These are phyloP conservation scores for Omphalotus olearius DNA, from an alignment of 1,284 basidiomycete species.

Conservation along the genomic window DNA sequence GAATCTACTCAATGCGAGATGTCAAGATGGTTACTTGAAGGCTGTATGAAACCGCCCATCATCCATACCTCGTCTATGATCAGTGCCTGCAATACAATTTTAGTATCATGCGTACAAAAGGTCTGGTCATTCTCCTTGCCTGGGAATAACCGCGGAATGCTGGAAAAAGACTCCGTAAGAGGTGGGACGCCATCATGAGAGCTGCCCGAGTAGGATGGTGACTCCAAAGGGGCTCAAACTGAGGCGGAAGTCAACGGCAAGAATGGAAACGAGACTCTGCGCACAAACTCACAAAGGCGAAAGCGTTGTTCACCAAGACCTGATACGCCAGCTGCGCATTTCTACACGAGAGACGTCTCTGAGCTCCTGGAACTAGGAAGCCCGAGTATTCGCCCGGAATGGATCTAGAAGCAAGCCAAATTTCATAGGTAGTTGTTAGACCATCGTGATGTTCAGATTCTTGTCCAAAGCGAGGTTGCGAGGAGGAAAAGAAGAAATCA, in stretches of 20 bases:
- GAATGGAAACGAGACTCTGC: neutral
- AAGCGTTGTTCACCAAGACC: constrained; percentile 48
- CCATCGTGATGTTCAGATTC: constrained; percentile 12
- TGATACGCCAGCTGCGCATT: constrained; percentile 55
- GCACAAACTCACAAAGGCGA: constrained; percentile 42
- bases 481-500: constrained; percentile 17
- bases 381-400: constrained; percentile 33
- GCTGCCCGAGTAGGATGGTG: constrained; percentile 63
- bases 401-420: constrained; percentile 62
- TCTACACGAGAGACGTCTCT: constrained; percentile 48
- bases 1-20: constrained; percentile 42
- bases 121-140: constrained; percentile 25
- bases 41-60: constrained; percentile 7
- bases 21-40: neutral
- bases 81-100: constrained; percentile 42
- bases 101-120: constrained; percentile 11
- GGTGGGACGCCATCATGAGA: constrained; percentile 62
- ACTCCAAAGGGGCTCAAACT: constrained; percentile 52
- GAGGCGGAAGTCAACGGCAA: constrained; percentile 8
- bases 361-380: constrained; percentile 61
- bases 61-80: constrained; percentile 72
- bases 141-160: constrained; percentile 81
- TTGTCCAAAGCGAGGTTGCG: constrained; percentile 16
- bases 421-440: constrained; percentile 42
- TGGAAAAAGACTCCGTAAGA: constrained; percentile 68